Base-by-base conservation (phyloP, 2,329 filamentous ascomycete species). In the Aspergillus ustus region DNA sequence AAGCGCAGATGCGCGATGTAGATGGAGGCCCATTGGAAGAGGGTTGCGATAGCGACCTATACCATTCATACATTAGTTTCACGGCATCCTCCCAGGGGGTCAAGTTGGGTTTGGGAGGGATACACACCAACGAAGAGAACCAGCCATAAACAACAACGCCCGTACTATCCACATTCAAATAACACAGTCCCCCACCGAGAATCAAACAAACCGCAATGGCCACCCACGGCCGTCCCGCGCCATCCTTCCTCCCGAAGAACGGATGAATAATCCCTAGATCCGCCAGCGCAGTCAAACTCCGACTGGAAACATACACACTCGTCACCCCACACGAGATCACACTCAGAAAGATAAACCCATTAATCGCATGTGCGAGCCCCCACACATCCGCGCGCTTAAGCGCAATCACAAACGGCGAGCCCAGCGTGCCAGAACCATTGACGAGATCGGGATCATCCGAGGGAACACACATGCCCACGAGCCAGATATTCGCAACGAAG, bases 271-370 rank as follows among this genome's bases (percentile, higher is more conserved):
- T 60, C 1, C 69, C 64, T 31, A 75, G 53, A 31, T 76, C 73
- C 0, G 72, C 64, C 22, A 76, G 56, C 1, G 72, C 71, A n/a
- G 72, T 73, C 20, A 76, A 57, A 59, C 71, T 72, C 17, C 73
- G 69, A 58, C 72, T 76, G 0, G 73, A 70, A 7, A 76, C 67
- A 50, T 76, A 76, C 7, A 71, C 67, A 59, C 72, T 74, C 1
- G 74, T 76, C 9, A 76, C 72, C 1, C 72, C 73, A 55, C 73
- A 76, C 59, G 70, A 73, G 25, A 76, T 70, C 8, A 76, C 74
- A 6, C 69, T 72, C 8, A 76, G 53, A 55, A 76, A 76, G 31
- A 75, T 73, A 45, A 75, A 75, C 2, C 69, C 73, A 52, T 76
- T 76, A 44, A 75, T 70, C 1, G 66, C 63, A 51, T 75, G 67